These are phyloP conservation scores for Grigorovia transvaalensis DNA, from an alignment of 805 yeast species.

Conservation along the genomic window DNA sequence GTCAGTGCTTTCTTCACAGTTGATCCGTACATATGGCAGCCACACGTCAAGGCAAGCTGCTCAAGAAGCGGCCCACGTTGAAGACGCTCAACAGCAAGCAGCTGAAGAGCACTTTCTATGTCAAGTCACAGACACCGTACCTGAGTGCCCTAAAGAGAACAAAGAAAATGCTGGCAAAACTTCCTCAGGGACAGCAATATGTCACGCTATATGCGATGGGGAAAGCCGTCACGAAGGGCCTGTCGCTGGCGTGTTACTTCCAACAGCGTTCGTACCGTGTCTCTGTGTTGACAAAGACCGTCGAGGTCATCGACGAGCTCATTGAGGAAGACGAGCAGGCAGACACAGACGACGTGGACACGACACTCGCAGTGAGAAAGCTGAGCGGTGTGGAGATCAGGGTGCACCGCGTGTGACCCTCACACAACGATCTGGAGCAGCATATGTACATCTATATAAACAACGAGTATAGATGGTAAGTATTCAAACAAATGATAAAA, in stretches of 20 bases:
- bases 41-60: slow-evolving; percentile 2
- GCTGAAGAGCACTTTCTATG: slow-evolving; percentile 41
- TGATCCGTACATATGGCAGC: neutral
- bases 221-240: slow-evolving; percentile 49
- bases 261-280: slow-evolving; percentile 40
- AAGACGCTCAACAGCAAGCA: slow-evolving; percentile 31
- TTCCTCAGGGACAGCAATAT: slow-evolving; percentile 33
- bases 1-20: neutral
- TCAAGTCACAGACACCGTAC: slow-evolving; percentile 61
- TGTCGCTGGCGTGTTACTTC: slow-evolving; percentile 54
- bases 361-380: slow-evolving; percentile 27
- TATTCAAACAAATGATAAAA: no score
- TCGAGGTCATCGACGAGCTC: slow-evolving; percentile 66
- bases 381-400: slow-evolving; percentile 36
- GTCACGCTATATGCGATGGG: slow-evolving; percentile 71
- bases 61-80: slow-evolving; percentile 15
- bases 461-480: no score
- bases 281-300: slow-evolving; percentile 53
- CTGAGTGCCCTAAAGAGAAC: slow-evolving; percentile 63
- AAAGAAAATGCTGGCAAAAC: slow-evolving; percentile 39
- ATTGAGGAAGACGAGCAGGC: slow-evolving; percentile 19
- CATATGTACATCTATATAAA: no score
- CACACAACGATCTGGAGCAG: no score
- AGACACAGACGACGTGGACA: slow-evolving; percentile 26
- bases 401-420: slow-evolving; percentile 16